Conservation (phyloP, 768 basidiomycete genomes). For the Boletellus emodensis region DNA sequence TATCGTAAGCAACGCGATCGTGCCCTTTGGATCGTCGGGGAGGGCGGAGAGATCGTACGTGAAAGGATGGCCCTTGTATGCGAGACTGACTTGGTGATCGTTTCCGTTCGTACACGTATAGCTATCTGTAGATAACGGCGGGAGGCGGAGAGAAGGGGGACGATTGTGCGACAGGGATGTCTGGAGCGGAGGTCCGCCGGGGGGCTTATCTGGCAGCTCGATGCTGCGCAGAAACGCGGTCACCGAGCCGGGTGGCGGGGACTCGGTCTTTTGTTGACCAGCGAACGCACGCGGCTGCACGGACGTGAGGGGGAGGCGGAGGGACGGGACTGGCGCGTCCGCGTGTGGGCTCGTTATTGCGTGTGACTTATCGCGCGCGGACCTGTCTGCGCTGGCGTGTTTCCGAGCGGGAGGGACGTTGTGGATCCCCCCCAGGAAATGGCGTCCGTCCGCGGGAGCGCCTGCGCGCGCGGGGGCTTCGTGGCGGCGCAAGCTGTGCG, state of each 20-base stretch:
- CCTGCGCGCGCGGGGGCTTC: conserved; percentile 1
- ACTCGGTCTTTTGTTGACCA: not conserved
- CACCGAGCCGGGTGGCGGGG: conserved; percentile 16
- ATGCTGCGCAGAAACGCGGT: conserved; percentile 25
- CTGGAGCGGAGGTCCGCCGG: conserved; percentile 10
- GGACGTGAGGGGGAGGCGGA: conserved; percentile 14
- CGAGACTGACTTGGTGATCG: conserved; percentile 21
- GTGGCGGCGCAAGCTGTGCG: not conserved
- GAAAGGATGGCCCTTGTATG: conserved; percentile 27
- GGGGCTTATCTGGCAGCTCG: conserved; percentile 18
- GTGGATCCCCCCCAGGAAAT: conserved; percentile 4
- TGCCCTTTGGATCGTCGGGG: conserved; percentile 28
- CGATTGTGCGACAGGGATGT: not conserved
- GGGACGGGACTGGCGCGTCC: conserved; percentile 10
- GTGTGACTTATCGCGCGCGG: conserved; percentile 4
- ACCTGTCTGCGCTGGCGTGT: conserved; percentile 3
- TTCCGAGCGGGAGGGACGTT: not conserved
- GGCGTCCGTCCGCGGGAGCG: conserved; percentile 1
- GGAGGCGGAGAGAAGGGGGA: conserved; percentile 5
- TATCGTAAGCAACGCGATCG: conserved; percentile 23
- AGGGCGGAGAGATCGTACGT: conserved; percentile 26
- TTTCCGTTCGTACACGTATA: conserved; percentile 1
- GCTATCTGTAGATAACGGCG: conserved; percentile 9
- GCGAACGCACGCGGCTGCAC: not conserved
- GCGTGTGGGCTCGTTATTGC: conserved; percentile 3